Evolutionary conservation across 140 eudicot genomes (phyloP), one percentile per base, ranked within the genome.

Genomic region (Senecio squalidus): DNA sequence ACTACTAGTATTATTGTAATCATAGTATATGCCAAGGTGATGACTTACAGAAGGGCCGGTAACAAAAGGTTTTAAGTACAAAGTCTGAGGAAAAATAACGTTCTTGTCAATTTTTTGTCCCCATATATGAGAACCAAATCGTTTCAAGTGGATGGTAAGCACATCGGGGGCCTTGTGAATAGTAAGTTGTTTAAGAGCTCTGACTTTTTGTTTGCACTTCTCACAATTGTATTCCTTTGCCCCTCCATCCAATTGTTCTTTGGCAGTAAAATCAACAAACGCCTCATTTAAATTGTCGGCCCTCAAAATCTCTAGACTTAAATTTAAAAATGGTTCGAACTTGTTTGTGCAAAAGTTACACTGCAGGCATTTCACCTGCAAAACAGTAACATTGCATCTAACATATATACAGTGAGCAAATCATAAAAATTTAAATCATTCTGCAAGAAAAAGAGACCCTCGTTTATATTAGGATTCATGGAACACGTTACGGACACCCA

Each of bases 361-460:
- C 26, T 55, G 45, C 62, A 55, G 31, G 62, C 62, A 55, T 55
- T 55, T 55, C 62, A 55, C 43, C 62, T 31, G 16, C 27, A 53
- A 33, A 55, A 30, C 46, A 31, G 33, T 10, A 17, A 55, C 45
- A 17, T 24, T 23, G 25, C 54, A 20, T 9, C 24, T n/a, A n/a
- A 44, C 23, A 44, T 6, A 6, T 16, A 6, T 44, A 44, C 5
- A 43, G 17, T 15, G 17, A 22, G 15, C 23, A 1, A 13, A 43
- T 43, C 1, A 40, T 20, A 13, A 40, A 2, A n/a, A 15, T 41
- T 21, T 11, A 2, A 5, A 41, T 41, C 48, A 5, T 41, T 15
- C 21, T 41, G 22, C 15, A 41, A 41, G 15, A 21, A 10, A 36
- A 36, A 36, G n/a, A 36, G 14, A 36, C 43, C 43, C 43, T 36